A percentile compares a stretch with the other conserved stretches of the same genome.
phyloP scores from a whole-genome alignment of 805 yeast genomes.

The Wickerhamomyces rabaulensis region DNA sequence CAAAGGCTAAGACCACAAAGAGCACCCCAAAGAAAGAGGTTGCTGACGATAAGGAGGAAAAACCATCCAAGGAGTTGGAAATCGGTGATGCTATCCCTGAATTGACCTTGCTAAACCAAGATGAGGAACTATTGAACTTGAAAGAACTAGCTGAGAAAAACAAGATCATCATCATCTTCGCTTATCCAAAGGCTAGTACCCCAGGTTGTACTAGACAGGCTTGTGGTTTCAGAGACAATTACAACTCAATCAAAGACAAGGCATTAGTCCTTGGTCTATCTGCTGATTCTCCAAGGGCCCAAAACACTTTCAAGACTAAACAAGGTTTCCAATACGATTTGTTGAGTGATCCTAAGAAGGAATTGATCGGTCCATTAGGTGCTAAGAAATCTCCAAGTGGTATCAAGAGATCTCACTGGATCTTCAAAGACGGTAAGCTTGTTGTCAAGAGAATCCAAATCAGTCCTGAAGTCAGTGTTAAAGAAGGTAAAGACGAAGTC shows the following conservation, averaged over 20 bases:
- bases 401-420: conserved; percentile 86
- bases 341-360: conserved; percentile 68
- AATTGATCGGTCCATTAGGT: conserved; percentile 69
- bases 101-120: conserved; percentile 59
- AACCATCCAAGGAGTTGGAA: conserved; percentile 23
- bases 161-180: conserved; percentile 50
- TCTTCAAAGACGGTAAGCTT: conserved; percentile 74
- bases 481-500: conserved; percentile 54
- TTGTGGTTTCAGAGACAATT: conserved; percentile 75
- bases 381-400: conserved; percentile 79
- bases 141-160: conserved; percentile 34
- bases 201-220: conserved; percentile 98
- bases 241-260: conserved; percentile 44
- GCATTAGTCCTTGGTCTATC: conserved; percentile 75
- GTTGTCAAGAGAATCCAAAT: conserved; percentile 32
- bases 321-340: conserved; percentile 70
- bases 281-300: conserved; percentile 77
- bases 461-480: conserved; percentile 53
- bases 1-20: conserved; percentile 5
- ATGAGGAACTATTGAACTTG: conserved; percentile 55
- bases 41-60: conserved; percentile 1
- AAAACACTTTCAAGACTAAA: conserved; percentile 67
- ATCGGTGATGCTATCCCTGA: conserved; percentile 68
- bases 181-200: conserved; percentile 90
- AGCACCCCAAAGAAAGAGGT: conserved; percentile 1